Evolutionary conservation across 441 rosid species (phyloP).

Genomic region (Pelargonium hybrid): DNA sequence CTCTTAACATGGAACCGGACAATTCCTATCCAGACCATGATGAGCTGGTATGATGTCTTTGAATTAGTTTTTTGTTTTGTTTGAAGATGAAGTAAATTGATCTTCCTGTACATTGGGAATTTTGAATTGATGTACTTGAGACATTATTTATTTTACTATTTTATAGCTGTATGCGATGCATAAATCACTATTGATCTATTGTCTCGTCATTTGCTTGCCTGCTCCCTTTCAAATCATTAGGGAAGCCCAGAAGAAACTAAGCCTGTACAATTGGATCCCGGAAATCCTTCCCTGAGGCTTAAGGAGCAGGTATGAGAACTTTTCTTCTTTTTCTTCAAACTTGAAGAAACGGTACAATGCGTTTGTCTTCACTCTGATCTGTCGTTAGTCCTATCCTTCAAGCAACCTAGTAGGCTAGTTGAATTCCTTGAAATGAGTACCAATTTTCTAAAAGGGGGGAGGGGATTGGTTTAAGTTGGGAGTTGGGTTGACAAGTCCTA

Average conservation of each 20-base stretch:
- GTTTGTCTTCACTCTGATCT: background rate
- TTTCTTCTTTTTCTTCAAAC: background rate
- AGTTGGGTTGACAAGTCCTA: background rate
- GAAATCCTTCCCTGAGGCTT: constrained; percentile 19
- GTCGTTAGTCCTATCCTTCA: background rate
- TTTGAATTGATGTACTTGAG: too few relatives aligned
- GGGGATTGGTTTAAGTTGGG: too few relatives aligned
- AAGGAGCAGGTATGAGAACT: constrained; percentile 26
- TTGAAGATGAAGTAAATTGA: background rate
- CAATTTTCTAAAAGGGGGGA: background rate
- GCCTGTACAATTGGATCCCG: constrained; percentile 23
- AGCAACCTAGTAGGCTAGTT: background rate
- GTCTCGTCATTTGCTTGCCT: constrained; percentile 7
- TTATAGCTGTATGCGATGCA: constrained; percentile 2
- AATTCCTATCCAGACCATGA: constrained; percentile 25
- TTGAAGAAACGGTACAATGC: constrained; percentile 5
- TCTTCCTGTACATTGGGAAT: background rate
- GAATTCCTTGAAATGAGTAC: background rate
- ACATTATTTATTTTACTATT: constrained; percentile 3
- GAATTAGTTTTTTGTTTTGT: constrained; percentile 6
- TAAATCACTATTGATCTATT: constrained; percentile 1
- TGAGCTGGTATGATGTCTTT: constrained; percentile 29
- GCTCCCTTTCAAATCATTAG: constrained; percentile 22
- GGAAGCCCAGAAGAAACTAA: constrained; percentile 37
- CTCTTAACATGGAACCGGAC: constrained; percentile 28